Evolutionary conservation across 1,284 basidiomycete genomes (phyloP), one percentile per base, ranked within the genome.

Genomic region (Gomphus bonarii): DNA sequence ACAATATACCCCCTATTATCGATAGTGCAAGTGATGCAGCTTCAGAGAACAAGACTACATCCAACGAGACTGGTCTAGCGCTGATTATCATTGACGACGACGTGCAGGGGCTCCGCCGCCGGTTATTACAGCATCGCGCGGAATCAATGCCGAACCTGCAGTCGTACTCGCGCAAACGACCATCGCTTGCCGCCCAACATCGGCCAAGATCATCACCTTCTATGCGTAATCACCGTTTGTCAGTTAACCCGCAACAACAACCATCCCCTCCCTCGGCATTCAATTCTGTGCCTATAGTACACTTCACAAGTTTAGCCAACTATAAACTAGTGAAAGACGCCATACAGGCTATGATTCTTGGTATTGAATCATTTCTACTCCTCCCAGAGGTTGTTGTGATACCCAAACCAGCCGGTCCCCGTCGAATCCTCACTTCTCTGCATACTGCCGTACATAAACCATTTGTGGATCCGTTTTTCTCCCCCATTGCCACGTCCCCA

Each of bases 31-130:
- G 50, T 33, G 57, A 43, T 22, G n/a, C 40, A 16, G 40, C 52
- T 7, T 30, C 30, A 9, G 43, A 48, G 20, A 43, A 54, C 18
- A 59, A 40, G 46, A 60, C 7, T 60, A 61, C 20, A 53, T 57
- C 56, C 54, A 55, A 52, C 58, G 59, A 22, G 62, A 60, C 59
- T 47, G 66, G 65, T 48, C 54, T 74, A 28, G 75, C 81, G 1
- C 91, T 95, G 66, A 76, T 91, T 61, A 81, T 95, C 65, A 88
- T 97, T 58, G 94, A 97, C 67, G 94, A 97, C 65, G 87, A 97
- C 65, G 76, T 95, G 31, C 68, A 76, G 5, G 79, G 89, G 12
- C 72, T 97, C 8, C 81, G 84, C 38, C 80, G 84, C 42, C 81
- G 86, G 36, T 73, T 97, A 55, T 72, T 78, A 57, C 79, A 81